Percentiles rank a stretch among this genome's conserved stretches.
phyloP scores from a whole-genome alignment of 78 protist genomes.

The Dictyostelium capitatum region DNA sequence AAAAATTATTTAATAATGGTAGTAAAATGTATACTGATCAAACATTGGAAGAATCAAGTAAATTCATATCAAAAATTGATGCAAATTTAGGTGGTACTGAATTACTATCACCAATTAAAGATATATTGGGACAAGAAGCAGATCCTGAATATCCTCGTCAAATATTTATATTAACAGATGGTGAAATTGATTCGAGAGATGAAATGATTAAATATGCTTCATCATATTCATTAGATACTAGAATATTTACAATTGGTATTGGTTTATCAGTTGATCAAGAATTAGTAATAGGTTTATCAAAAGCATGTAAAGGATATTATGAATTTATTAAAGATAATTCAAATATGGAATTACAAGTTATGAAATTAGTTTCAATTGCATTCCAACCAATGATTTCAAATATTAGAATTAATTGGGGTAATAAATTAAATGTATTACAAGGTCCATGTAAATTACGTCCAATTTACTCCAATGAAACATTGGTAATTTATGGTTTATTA shows the following conservation, averaged over 20 bases:
- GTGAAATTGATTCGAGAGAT: constrained; percentile 85
- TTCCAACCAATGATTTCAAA: constrained; percentile 56
- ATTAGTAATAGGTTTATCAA: constrained; percentile 90
- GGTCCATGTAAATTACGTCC: constrained; percentile 43
- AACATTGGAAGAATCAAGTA: background rate
- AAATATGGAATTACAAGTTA: constrained; percentile 20
- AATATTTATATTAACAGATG: constrained; percentile 92
- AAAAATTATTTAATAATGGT: background rate
- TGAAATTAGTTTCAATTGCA: constrained; percentile 42
- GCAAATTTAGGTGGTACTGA: constrained; percentile 72
- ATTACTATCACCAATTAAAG: constrained; percentile 8
- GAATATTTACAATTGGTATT: constrained; percentile 92
- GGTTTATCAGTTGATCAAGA: constrained; percentile 83
- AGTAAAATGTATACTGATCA: background rate
- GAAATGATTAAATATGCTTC: constrained; percentile 31
- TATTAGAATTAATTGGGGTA: constrained; percentile 38
- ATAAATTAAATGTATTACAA: background rate
- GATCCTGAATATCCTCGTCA: constrained; percentile 83
- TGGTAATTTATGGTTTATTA: constrained; percentile 37
- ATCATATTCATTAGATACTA: constrained; percentile 28
- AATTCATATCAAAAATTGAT: background rate
- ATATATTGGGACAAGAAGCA: background rate
- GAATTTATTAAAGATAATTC: constrained; percentile 53
- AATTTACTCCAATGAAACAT: constrained; percentile 16
- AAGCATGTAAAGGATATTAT: constrained; percentile 88